Evolutionary conservation across 345 rosid genomes (phyloP).

Genomic region (Arabis alpina): DNA sequence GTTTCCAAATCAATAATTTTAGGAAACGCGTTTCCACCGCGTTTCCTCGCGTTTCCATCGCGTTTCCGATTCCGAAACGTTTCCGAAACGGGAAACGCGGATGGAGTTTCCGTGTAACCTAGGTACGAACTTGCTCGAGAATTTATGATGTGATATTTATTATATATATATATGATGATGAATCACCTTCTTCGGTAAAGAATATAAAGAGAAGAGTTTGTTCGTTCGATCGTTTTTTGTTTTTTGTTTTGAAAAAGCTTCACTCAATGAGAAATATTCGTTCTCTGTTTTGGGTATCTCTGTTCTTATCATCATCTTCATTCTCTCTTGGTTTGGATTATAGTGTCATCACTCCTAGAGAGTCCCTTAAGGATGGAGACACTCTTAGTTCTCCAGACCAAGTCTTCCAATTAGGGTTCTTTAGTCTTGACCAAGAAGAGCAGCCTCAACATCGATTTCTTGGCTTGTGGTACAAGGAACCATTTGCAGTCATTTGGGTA

Average conservation of each 20-base stretch:
- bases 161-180: background rate
- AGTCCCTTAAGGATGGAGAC: conserved; percentile 36
- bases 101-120: too few relatives aligned
- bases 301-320: conserved; percentile 22
- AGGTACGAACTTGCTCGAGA: conserved; percentile 15
- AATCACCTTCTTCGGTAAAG: conserved; percentile 8
- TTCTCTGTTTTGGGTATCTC: conserved; percentile 6
- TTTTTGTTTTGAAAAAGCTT: background rate
- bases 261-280: conserved; percentile 2
- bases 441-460: conserved; percentile 36
- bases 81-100: too few relatives aligned
- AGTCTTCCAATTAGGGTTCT: conserved; percentile 36
- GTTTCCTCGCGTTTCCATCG: too few relatives aligned
- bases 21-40: too few relatives aligned
- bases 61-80: too few relatives aligned
- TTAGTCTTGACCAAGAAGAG: conserved; percentile 30
- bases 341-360: conserved; percentile 29
- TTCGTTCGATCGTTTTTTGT: background rate
- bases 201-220: background rate
- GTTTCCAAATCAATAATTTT: too few relatives aligned
- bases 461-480: conserved; percentile 39
- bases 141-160: background rate
- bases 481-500: conserved; percentile 44
- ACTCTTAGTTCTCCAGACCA: conserved; percentile 31
- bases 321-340: conserved; percentile 28